Percentiles rank a stretch among this genome's conserved stretches.
Evolutionary conservation across 306 rosid genomes (phyloP).

Genomic region (Cicer cuneatum): DNA sequence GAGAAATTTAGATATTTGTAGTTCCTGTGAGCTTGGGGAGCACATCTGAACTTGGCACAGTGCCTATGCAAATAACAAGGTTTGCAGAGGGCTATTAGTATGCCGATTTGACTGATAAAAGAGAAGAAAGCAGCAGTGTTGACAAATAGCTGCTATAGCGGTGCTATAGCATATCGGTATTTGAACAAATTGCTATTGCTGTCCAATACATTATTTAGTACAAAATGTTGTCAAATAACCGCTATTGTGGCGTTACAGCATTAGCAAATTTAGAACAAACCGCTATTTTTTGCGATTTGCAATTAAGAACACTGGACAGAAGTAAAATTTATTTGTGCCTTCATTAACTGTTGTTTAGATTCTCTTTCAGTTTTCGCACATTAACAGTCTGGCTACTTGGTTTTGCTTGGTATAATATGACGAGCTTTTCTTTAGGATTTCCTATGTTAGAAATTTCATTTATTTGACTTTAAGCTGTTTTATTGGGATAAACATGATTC

Average conservation of each 20-base stretch:
- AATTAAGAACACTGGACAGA: too few species aligned
- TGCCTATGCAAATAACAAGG: not conserved
- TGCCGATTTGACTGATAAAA: too few species aligned
- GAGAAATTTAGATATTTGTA: conserved; percentile 19
- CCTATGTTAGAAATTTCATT: not conserved
- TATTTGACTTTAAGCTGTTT: conserved; percentile 2
- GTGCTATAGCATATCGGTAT: too few species aligned
- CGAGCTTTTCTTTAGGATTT: not conserved
- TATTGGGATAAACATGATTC: not conserved
- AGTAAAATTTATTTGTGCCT: not conserved
- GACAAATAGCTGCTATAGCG: too few species aligned
- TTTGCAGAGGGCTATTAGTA: not conserved
- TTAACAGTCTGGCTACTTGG: not conserved
- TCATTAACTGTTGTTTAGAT: not conserved
- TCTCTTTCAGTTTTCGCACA: not conserved
- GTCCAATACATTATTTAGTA: too few species aligned
- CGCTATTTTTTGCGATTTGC: too few species aligned
- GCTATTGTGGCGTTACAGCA: too few species aligned
- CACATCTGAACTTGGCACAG: not conserved
- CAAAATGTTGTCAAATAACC: too few species aligned
- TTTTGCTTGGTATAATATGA: not conserved
- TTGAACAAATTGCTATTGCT: too few species aligned
- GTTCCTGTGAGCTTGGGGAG: conserved; percentile 9
- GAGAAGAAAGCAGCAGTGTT: too few species aligned
- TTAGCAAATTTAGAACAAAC: too few species aligned